Evolutionary conservation across 2,329 filamentous ascomycete genomes (phyloP).

Genomic region (Cladophialophora bantiana): DNA sequence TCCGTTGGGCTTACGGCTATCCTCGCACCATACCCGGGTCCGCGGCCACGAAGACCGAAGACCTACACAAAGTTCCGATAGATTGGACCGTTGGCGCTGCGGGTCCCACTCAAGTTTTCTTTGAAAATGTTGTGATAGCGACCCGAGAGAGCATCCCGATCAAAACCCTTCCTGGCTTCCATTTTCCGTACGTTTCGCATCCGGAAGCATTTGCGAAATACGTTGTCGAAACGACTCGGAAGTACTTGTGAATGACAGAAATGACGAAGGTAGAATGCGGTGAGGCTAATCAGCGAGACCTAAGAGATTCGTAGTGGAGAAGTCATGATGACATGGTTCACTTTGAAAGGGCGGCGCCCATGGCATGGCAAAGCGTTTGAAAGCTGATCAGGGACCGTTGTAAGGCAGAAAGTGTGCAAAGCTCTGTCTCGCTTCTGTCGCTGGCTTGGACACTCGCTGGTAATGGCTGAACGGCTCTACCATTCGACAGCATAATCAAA

Average conservation of each 20-base stretch:
- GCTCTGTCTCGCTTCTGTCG: neutral
- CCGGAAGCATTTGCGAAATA: slow-evolving; percentile 25
- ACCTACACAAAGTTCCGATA: slow-evolving; percentile 21
- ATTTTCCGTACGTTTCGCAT: slow-evolving; percentile 29
- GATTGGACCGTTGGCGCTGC: slow-evolving; percentile 26
- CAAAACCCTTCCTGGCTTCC: slow-evolving; percentile 19
- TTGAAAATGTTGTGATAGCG: slow-evolving; percentile 23
- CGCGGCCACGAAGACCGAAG: slow-evolving; percentile 1
- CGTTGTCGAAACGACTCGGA: slow-evolving; percentile 20
- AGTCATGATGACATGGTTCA: too few relatives aligned
- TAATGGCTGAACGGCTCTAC: slow-evolving; percentile 3
- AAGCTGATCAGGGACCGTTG: slow-evolving; percentile 43
- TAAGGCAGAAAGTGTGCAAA: slow-evolving; percentile 28
- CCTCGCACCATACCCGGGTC: slow-evolving; percentile 13
- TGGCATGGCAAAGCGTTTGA: slow-evolving; percentile 41
- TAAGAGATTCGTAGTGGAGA: too few relatives aligned
- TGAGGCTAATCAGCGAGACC: too few relatives aligned
- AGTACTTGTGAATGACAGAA: slow-evolving; percentile 16
- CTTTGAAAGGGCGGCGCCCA: slow-evolving; percentile 31
- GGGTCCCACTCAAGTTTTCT: slow-evolving; percentile 14
- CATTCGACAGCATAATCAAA: slow-evolving; percentile 6
- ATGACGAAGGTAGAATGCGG: neutral
- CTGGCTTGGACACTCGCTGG: neutral
- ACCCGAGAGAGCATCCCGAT: slow-evolving; percentile 10
- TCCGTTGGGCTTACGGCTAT: slow-evolving; percentile 25